Evolutionary conservation across 306 rosid species (phyloP).

Genomic region (Vigna hirtella): DNA sequence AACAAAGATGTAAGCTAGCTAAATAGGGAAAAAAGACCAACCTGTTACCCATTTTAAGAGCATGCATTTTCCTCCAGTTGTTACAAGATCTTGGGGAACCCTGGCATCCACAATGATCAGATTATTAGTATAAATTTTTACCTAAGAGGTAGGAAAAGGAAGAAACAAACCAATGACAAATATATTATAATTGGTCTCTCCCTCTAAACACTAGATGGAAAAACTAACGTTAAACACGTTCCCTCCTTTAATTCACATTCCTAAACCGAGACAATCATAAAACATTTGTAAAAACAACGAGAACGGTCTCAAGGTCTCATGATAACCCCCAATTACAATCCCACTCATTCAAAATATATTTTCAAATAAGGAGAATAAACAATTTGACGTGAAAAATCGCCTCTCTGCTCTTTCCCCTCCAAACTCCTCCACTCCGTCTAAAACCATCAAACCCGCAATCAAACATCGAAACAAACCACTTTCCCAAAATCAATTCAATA

Average conservation of each 20-base stretch:
- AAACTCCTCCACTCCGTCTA: background rate
- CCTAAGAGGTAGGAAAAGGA: background rate
- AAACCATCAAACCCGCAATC: background rate
- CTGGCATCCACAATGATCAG: slow-evolving; percentile 46
- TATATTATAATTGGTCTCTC: background rate
- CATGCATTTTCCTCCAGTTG: slow-evolving; percentile 90
- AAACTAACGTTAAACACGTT: background rate
- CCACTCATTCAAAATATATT: background rate
- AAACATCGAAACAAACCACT: background rate
- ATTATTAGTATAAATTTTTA: slow-evolving; percentile 21
- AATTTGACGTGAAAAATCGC: background rate
- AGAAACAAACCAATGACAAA: slow-evolving; percentile 4
- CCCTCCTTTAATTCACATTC: background rate
- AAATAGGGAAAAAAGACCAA: slow-evolving; percentile 40
- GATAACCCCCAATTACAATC: background rate
- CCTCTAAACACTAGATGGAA: background rate
- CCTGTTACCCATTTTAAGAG: slow-evolving; percentile 94
- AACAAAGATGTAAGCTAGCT: slow-evolving; percentile 18
- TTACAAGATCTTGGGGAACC: slow-evolving; percentile 97
- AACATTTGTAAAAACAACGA: background rate
- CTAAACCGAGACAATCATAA: background rate
- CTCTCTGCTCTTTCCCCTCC: background rate
- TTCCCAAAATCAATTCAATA: background rate
- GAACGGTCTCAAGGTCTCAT: background rate
- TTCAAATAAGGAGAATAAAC: background rate